phyloP scores from a whole-genome alignment of 2,329 filamentous ascomycete species.

The Capronia americana region DNA sequence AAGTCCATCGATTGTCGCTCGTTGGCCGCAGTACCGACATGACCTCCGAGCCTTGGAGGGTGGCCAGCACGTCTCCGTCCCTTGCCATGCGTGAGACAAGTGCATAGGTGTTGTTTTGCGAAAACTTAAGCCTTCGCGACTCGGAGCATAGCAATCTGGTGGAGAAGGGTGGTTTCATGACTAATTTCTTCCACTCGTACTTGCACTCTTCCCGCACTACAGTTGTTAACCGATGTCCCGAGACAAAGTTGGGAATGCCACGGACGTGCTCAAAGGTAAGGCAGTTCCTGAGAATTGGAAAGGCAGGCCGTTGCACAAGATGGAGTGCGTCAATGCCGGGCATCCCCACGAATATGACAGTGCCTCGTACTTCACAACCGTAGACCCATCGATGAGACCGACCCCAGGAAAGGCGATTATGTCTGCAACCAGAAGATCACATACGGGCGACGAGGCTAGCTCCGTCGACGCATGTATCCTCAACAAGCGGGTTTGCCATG shows the following conservation, averaged over 20 bases:
- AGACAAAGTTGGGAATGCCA: too few species aligned
- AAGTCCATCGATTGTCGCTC: background rate
- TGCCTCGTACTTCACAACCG: background rate
- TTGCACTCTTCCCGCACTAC: too few species aligned
- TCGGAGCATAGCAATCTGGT: too few species aligned
- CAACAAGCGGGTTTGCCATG: background rate
- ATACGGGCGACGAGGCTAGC: background rate
- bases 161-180: too few species aligned
- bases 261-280: too few species aligned
- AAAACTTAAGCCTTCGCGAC: too few species aligned
- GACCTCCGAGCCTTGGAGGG: background rate
- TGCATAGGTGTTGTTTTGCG: background rate
- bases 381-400: background rate
- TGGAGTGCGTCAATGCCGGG: background rate
- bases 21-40: background rate
- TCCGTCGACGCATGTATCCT: background rate
- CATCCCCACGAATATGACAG: conserved; percentile 4
- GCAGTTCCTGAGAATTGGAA: background rate
- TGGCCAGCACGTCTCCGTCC: background rate
- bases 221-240: too few species aligned
- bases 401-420: background rate
- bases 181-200: too few species aligned
- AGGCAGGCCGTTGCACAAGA: background rate
- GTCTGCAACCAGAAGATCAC: background rate
- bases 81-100: background rate